These are phyloP conservation scores for Tulasnella sp. DNA, from an alignment of 768 basidiomycete genomes.

Conservation along the genomic window DNA sequence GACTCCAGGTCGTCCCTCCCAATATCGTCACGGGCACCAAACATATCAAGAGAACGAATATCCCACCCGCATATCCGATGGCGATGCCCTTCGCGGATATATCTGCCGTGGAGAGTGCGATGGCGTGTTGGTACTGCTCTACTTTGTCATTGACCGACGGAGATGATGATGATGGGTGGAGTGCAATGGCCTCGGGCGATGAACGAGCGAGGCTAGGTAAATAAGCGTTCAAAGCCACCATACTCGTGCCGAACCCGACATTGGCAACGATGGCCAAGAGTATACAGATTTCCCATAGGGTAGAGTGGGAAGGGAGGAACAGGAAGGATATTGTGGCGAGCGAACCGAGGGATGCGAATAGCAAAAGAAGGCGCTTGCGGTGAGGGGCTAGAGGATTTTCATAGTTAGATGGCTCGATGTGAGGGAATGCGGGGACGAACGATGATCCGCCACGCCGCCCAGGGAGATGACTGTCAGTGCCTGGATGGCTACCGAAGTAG, in stretches of 20 bases:
- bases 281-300: slow-evolving; percentile 58
- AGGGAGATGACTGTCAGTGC: slow-evolving; percentile 93
- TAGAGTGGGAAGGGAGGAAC: slow-evolving; percentile 56
- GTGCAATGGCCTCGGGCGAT: slow-evolving; percentile 31
- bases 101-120: slow-evolving; percentile 62
- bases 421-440: slow-evolving; percentile 38
- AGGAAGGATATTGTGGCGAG: slow-evolving; percentile 60
- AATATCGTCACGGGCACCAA: slow-evolving; percentile 66
- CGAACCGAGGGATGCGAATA: slow-evolving; percentile 66
- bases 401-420: neutral
- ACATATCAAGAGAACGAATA: slow-evolving; percentile 58
- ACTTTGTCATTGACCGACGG: too few species aligned
- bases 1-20: slow-evolving; percentile 61
- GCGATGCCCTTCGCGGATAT: slow-evolving; percentile 83
- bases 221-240: slow-evolving; percentile 87
- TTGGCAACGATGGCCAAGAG: slow-evolving; percentile 69
- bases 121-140: slow-evolving; percentile 34
- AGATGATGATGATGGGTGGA: too few species aligned
- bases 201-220: slow-evolving; percentile 62
- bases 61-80: slow-evolving; percentile 76
- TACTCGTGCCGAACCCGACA: slow-evolving; percentile 73
- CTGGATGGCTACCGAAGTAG: slow-evolving; percentile 77
- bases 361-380: slow-evolving; percentile 67
- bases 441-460: slow-evolving; percentile 82
- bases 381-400: slow-evolving; percentile 54